A percentile compares a stretch with the other conserved stretches of the same genome.
Evolutionary conservation across 228 moss, liverwort and hornwort genomes (phyloP).

Genomic region (Sphagnum fallax): DNA sequence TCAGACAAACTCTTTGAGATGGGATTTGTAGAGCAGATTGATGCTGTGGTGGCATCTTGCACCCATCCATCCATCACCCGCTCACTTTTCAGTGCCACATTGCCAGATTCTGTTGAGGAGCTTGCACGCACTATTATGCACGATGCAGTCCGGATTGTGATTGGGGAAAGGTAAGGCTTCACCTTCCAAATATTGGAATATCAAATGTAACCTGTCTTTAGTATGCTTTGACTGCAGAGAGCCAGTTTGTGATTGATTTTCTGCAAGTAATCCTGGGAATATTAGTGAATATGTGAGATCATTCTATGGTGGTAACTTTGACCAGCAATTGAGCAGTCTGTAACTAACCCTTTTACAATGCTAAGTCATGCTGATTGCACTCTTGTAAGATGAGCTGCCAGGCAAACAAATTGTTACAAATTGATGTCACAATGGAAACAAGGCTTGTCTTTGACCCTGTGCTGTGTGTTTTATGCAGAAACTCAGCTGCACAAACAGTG

Average conservation of each 20-base stretch:
- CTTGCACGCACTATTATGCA: conserved; percentile 88
- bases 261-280: too few species aligned
- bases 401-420: too few species aligned
- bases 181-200: background rate
- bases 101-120: conserved; percentile 94
- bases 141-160: conserved; percentile 68
- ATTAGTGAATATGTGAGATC: too few species aligned
- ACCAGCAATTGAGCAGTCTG: conserved; percentile 17
- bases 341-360: background rate
- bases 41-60: conserved; percentile 73
- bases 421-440: too few species aligned
- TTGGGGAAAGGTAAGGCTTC: conserved; percentile 71
- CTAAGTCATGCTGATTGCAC: background rate
- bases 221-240: too few species aligned
- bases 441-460: too few species aligned
- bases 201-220: too few species aligned
- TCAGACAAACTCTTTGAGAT: conserved; percentile 96
- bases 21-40: conserved; percentile 91
- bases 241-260: too few species aligned
- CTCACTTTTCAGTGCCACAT: conserved; percentile 82
- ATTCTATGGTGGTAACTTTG: conserved; percentile 8
- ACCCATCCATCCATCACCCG: conserved; percentile 52
- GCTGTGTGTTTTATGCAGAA: conserved; percentile 28
- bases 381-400: background rate
- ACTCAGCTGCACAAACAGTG: conserved; percentile 71